phyloP scores from a whole-genome alignment of 1,139 yeast genomes.

The Geotrichum reessii region DNA sequence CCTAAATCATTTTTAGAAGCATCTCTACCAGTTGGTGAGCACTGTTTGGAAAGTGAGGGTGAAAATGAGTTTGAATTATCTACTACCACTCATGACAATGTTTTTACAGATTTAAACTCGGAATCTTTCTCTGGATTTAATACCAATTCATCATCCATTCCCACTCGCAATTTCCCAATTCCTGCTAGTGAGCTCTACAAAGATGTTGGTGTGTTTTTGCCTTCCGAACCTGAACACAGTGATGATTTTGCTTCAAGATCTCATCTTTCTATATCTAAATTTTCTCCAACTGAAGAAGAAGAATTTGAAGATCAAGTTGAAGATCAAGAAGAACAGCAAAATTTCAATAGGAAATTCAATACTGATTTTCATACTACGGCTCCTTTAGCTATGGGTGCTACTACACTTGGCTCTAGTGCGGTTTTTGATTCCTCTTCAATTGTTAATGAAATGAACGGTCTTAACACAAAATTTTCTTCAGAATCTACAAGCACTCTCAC shows the following conservation, averaged over 20 bases:
- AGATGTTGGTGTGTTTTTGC: not conserved
- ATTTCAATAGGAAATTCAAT: not conserved
- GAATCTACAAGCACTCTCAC: not conserved
- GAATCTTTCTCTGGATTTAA: not conserved
- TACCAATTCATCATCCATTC: not conserved
- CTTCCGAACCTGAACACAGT: not conserved
- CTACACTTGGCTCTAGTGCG: not conserved
- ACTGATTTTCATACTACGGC: not conserved
- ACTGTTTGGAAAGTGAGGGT: not conserved
- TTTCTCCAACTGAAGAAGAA: too few relatives aligned
- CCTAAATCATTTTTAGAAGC: not conserved
- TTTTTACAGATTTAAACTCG: not conserved
- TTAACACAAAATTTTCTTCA: not conserved
- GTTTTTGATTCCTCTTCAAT: not conserved
- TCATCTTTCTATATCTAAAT: not conserved
- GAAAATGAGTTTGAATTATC: not conserved
- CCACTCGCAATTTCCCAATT: not conserved
- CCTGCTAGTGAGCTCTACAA: not conserved
- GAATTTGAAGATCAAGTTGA: not conserved
- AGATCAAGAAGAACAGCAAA: not conserved
- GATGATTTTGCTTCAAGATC: not conserved
- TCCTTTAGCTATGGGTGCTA: not conserved
- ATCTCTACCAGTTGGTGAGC: not conserved
- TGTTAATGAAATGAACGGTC: not conserved
- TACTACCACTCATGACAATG: not conserved